Percentiles rank a stretch among this genome's conserved stretches.
phyloP scores from a whole-genome alignment of 192 early-diverging fungal genomes.

The Coemansia sp. region DNA sequence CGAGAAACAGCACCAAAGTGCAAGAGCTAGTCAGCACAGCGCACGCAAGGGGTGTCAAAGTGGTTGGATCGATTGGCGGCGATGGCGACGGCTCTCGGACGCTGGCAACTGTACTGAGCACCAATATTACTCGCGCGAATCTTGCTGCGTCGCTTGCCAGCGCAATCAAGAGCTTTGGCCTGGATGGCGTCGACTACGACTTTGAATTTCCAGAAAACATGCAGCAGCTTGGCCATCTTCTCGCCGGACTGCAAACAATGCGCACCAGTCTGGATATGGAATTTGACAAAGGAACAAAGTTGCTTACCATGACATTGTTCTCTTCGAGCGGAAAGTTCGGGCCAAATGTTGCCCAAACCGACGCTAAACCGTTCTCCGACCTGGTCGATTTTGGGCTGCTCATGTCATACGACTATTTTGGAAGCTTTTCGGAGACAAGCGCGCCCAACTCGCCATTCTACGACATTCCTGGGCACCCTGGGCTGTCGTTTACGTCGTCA shows the following conservation, averaged over 20 bases:
- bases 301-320: conserved; percentile 63
- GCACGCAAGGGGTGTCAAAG: conserved; percentile 49
- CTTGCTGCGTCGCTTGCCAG: conserved; percentile 44
- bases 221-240: conserved; percentile 62
- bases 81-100: conserved; percentile 61
- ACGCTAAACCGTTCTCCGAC: conserved; percentile 61
- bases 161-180: conserved; percentile 36
- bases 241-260: conserved; percentile 56
- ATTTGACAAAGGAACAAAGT: conserved; percentile 51
- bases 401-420: conserved; percentile 71
- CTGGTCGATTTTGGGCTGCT: conserved; percentile 67
- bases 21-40: conserved; percentile 26
- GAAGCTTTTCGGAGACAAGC: conserved; percentile 56
- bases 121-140: conserved; percentile 23
- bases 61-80: conserved; percentile 71
- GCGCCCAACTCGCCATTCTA: conserved; percentile 59
- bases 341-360: conserved; percentile 47
- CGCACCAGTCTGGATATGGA: conserved; percentile 55
- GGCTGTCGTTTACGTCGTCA: conserved; percentile 53
- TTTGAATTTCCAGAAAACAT: conserved; percentile 59
- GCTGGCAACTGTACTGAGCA: conserved; percentile 56
- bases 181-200: conserved; percentile 70
- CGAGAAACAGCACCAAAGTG: conserved; percentile 10
- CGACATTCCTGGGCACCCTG: conserved; percentile 31
- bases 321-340: conserved; percentile 57